A percentile compares a stretch with the other conserved stretches of the same genome.
Conservation (phyloP, 768 basidiomycete genomes). For the Trametes cingulata region DNA sequence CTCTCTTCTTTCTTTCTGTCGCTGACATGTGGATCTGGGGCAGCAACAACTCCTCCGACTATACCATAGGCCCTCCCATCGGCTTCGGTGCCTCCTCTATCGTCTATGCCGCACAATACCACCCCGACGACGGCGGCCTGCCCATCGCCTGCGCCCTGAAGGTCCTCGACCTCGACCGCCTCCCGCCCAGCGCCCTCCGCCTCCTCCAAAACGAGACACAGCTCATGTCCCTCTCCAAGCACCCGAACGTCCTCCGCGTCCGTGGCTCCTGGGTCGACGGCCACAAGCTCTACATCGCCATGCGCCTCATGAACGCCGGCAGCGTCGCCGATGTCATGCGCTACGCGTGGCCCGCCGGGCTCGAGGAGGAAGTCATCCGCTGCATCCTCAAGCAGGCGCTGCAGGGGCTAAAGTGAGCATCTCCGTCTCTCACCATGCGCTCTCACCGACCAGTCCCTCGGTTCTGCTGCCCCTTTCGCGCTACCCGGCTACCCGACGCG, state of each 20-base stretch:
- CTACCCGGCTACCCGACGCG: not conserved
- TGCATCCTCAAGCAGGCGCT: conserved; percentile 85
- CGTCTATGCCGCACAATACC: conserved; percentile 79
- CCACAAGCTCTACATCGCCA: conserved; percentile 81
- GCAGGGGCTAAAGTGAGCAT: conserved; percentile 82
- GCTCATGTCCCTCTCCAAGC: conserved; percentile 89
- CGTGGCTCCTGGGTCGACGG: conserved; percentile 88
- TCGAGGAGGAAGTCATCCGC: conserved; percentile 87
- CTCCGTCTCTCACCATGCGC: conserved; percentile 21
- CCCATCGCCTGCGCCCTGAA: conserved; percentile 78
- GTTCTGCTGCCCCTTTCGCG: not conserved
- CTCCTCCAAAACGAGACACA: conserved; percentile 84
- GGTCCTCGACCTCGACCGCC: conserved; percentile 82
- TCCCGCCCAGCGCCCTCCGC: conserved; percentile 68
- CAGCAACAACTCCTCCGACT: conserved; percentile 73
- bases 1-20: not conserved
- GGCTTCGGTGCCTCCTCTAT: conserved; percentile 93
- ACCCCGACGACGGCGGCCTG: conserved; percentile 37
- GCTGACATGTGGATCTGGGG: not conserved
- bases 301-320: conserved; percentile 88
- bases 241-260: conserved; percentile 91
- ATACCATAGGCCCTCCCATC: conserved; percentile 73
- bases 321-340: conserved; percentile 84
- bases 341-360: conserved; percentile 84
- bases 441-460: not conserved